Evolutionary conservation across 768 basidiomycete genomes (phyloP), one percentile per base, ranked within the genome.

Genomic region (Floccularia luteovirens): DNA sequence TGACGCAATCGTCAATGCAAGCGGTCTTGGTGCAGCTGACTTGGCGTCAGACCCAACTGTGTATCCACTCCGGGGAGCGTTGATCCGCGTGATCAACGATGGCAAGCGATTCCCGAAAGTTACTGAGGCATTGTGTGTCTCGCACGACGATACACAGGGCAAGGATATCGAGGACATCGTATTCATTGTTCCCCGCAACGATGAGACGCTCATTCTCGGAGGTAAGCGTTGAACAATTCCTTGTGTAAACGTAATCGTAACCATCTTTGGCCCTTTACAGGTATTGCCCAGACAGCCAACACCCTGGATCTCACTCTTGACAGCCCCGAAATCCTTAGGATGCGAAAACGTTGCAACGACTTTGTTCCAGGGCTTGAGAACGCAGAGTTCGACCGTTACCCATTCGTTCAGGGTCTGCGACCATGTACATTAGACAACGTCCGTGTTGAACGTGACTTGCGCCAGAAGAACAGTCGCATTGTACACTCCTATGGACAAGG

Each of bases 11-110:
- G 55, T 67, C 35, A 60, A 67, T 44, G 58, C 57, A 19, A 61
- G 61, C 3, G 66, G 64, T 4, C 55, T 67, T 20, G 51, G 54
- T 4, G 52, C 55, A 12, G 43, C 47, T 13, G 50, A 58, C 21
- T 54, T 62, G 21, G 64, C 63, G 0, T 55, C 48, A 7, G 66
- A 67, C 47, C 35, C 48, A 22, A 55, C 51, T 2, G 55, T 57
- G 4, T 62, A 60, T 44, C 64, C 63, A 10, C 56, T 65, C 5
- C 59, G 64, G 5, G 65, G 65, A 3, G 63, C 59, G 5, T 55
- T 62, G 27, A 52, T 63, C 21, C 57, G 58, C 11, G 57, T 63
- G 12, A 45, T 65, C 35, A 64, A 61, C 45, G 56, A 60, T 17
- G 64, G 66, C 2, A 50, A 45, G 19, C 52, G 54, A 34, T 64